Evolutionary conservation across 2,329 filamentous ascomycete species (phyloP), one percentile per base, ranked within the genome.

Genomic region (Alternaria ventricosa): DNA sequence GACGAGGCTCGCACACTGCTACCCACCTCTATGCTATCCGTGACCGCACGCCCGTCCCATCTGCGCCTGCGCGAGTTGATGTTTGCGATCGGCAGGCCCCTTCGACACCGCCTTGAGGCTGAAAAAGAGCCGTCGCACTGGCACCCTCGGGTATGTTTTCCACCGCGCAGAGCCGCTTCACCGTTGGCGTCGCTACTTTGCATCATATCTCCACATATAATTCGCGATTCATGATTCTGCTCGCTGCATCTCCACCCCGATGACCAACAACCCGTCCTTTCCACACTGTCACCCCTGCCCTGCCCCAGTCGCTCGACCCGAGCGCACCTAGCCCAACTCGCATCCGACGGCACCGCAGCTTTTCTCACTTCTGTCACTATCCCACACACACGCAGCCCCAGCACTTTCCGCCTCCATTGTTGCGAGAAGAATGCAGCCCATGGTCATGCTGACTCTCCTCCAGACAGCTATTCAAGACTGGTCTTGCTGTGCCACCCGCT

Each of bases 21-120:
- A 22, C 58, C 58, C 27, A 45, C 49, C 33, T 22, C 55, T 60
- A 64, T 69, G 64, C 68, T 41, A 55, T 45, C 45, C 54, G 61
- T 61, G 60, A 67, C 41, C 64, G n/a, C 22, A 23, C 53, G 46
- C 25, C 43, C 49, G n/a, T 45, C 55, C 50, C 41, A 15, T 49
- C 47, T 30, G 60, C 59, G 65, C 57, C 57, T 55, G 65, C 62
- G 65, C 69, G 61, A 68, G 59, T 62, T 66, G 49, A 60, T 69
- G 71, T 67, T 68, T 57, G 66, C 67, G 72, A 78, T 78, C 74
- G 77, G 75, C 77, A 71, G 43, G 22, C 41, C 61, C 70, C 60
- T 68, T 71, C 70, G 73, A 74, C 77, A 77, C 76, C 71, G 68
- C 68, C 71, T 75, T 78, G 76, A 78, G 75, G 75, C 75, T 77